Evolutionary conservation across 2,329 filamentous ascomycete species (phyloP).

Genomic region (Trichophyton simii): DNA sequence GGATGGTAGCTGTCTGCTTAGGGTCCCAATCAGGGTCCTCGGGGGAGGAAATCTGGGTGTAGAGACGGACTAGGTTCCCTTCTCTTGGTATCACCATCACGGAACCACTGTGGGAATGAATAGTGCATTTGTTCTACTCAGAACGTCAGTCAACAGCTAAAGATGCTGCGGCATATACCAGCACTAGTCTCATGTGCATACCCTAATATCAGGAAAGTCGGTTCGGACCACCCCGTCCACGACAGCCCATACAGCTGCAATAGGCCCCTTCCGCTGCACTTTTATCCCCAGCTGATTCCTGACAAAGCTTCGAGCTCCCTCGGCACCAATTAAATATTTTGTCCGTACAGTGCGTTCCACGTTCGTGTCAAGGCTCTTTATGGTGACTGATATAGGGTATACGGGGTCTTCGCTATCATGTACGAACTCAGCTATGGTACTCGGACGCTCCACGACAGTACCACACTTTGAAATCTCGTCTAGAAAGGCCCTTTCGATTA

Average conservation of each 20-base stretch:
- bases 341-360: conserved; percentile 40
- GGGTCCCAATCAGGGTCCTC: conserved; percentile 50
- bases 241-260: conserved; percentile 64
- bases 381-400: conserved; percentile 50
- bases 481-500: conserved; percentile 61
- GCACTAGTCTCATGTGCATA: conserved; percentile 56
- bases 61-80: conserved; percentile 39
- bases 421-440: conserved; percentile 50
- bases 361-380: conserved; percentile 35
- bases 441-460: conserved; percentile 45
- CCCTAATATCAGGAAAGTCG: conserved; percentile 67
- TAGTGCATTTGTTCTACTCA: conserved; percentile 44
- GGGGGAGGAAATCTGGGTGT: conserved; percentile 49
- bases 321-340: conserved; percentile 60
- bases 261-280: conserved; percentile 55
- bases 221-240: conserved; percentile 63
- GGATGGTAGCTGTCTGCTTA: conserved; percentile 46
- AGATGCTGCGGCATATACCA: conserved; percentile 23
- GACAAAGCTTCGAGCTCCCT: conserved; percentile 56
- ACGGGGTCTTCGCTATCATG: conserved; percentile 55
- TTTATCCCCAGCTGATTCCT: conserved; percentile 41
- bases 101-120: conserved; percentile 63
- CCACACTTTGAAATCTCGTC: conserved; percentile 49
- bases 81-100: conserved; percentile 72
- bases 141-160: conserved; percentile 23